Percentiles rank a stretch among this genome's conserved stretches.
phyloP scores from a whole-genome alignment of 2,329 filamentous ascomycete species.

The Diplodia seriata region DNA sequence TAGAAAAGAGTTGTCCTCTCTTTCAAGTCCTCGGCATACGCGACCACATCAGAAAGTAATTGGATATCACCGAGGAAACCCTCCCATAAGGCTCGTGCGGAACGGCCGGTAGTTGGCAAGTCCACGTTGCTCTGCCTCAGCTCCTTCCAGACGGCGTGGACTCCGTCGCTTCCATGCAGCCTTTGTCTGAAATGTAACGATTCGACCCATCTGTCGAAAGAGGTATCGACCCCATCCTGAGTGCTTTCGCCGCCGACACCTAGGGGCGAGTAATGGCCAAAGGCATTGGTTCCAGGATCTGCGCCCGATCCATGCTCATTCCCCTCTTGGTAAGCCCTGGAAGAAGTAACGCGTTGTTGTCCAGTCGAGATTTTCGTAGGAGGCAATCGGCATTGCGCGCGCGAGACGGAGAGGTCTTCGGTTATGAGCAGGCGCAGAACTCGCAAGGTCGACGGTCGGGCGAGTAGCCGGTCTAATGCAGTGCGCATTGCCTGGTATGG shows the following conservation, averaged over 20 bases:
- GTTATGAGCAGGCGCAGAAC: constrained; percentile 42
- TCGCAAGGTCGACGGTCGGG: constrained; percentile 52
- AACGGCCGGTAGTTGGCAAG: constrained; percentile 49
- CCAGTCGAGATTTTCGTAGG: background rate
- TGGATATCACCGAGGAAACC: constrained; percentile 50
- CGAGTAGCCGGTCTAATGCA: constrained; percentile 55
- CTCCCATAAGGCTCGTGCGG: constrained; percentile 55
- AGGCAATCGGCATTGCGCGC: background rate
- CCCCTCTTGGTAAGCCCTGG: background rate
- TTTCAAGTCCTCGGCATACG: constrained; percentile 53
- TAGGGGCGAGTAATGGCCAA: background rate
- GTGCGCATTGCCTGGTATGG: constrained; percentile 49
- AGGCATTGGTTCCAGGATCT: background rate
- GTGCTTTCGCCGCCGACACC: background rate
- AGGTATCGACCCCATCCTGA: background rate
- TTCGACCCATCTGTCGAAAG: constrained; percentile 8
- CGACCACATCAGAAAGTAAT: constrained; percentile 48
- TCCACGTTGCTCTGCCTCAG: constrained; percentile 46
- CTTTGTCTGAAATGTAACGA: constrained; percentile 7
- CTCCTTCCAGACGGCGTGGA: constrained; percentile 49
- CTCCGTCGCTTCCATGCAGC: constrained; percentile 10
- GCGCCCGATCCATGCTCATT: background rate
- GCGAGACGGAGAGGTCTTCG: constrained; percentile 3
- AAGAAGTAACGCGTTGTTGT: background rate
- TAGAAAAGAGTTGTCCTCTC: constrained; percentile 46